Conservation (phyloP, 169 alveolate genomes). For the Plasmodium inui region DNA sequence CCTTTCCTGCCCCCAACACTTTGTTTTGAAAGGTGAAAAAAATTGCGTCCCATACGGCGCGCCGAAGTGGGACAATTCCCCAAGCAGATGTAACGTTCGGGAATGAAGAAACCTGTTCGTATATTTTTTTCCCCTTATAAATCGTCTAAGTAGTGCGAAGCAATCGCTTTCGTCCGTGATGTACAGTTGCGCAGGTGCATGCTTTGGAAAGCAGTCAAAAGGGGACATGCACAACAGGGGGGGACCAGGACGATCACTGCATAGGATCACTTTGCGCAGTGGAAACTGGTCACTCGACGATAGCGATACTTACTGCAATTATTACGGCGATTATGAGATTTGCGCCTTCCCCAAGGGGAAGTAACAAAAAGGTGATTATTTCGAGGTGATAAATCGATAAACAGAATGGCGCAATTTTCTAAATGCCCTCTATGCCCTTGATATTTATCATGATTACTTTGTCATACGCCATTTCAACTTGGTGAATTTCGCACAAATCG, state of each 20-base stretch:
- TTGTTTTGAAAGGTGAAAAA: not conserved
- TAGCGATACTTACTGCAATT: not conserved
- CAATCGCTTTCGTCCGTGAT: not conserved
- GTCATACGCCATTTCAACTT: not conserved
- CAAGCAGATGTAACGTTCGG: not conserved
- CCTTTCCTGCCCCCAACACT: not conserved
- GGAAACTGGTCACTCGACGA: not conserved
- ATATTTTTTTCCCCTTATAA: not conserved
- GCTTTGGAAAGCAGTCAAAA: not conserved
- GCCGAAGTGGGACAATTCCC: not conserved
- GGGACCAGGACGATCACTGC: not conserved
- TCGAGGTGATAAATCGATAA: not conserved
- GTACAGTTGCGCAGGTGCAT: not conserved
- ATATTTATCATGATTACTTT: not conserved
- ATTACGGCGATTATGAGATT: not conserved
- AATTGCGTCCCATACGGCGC: not conserved
- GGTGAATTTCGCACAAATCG: not conserved
- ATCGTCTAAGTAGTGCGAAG: not conserved
- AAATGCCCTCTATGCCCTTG: not conserved
- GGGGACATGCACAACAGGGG: not conserved
- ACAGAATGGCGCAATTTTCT: not conserved
- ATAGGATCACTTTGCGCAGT: not conserved
- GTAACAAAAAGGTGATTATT: not conserved
- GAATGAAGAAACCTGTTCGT: not conserved
- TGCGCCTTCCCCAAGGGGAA: not conserved